A percentile compares a stretch with the other conserved stretches of the same genome.
phyloP scores from a whole-genome alignment of 2,329 filamentous ascomycete species.

The Pseudogymnoascus sp. region DNA sequence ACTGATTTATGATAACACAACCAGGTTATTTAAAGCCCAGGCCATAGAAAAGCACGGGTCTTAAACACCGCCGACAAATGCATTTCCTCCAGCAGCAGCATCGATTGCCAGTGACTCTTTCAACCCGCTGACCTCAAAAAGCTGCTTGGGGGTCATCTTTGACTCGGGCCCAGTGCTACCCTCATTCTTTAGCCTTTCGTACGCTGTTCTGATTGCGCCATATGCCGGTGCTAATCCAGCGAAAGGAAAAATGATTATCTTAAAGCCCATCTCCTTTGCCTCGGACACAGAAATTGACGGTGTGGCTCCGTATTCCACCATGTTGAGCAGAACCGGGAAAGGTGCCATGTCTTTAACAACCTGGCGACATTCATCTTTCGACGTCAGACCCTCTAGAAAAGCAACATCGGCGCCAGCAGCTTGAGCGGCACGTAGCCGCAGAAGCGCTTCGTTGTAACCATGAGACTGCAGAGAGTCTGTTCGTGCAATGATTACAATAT shows the following conservation, averaged over 20 bases:
- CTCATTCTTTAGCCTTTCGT: too few relatives aligned
- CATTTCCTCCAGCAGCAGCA: too few relatives aligned
- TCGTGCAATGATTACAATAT: slow-evolving; percentile 58
- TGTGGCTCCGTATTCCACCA: slow-evolving; percentile 48
- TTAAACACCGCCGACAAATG: too few relatives aligned
- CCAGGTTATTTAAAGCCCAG: too few relatives aligned
- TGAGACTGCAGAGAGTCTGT: slow-evolving; percentile 52
- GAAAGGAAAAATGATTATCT: slow-evolving; percentile 48
- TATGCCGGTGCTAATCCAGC: too few relatives aligned
- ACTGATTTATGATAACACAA: too few relatives aligned
- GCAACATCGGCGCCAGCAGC: slow-evolving; percentile 50
- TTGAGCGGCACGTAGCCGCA: slow-evolving; percentile 42
- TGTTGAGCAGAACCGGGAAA: slow-evolving; percentile 47
- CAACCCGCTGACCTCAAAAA: too few relatives aligned
- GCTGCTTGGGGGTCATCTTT: too few relatives aligned
- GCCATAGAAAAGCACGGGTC: too few relatives aligned
- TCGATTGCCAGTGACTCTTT: too few relatives aligned
- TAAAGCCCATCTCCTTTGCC: slow-evolving; percentile 47
- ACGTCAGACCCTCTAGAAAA: slow-evolving; percentile 52
- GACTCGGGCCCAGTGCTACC: too few relatives aligned
- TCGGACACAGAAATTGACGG: slow-evolving; percentile 45
- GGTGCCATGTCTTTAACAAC: slow-evolving; percentile 36
- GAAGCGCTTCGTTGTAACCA: slow-evolving; percentile 50
- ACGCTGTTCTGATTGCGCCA: too few relatives aligned
- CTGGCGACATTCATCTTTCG: slow-evolving; percentile 40